These are phyloP conservation scores for Pterothamnion heteromorphum DNA, from an alignment of 31 red algal genomes.

Conservation along the genomic window DNA sequence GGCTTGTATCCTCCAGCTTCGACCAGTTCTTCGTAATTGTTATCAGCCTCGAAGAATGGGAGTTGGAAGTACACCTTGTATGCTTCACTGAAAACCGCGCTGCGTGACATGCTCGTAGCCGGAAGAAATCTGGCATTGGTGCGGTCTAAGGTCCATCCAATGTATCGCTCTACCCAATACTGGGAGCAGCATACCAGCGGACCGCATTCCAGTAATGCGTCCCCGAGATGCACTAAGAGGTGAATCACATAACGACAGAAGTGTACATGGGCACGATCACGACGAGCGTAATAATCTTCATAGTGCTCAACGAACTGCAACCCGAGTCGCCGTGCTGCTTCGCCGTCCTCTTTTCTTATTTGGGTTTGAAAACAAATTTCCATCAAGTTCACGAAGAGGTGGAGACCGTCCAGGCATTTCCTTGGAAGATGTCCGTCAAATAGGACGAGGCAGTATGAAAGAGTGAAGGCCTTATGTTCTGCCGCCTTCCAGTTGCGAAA, in stretches of 20 bases:
- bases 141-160: not conserved
- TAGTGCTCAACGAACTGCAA: not conserved
- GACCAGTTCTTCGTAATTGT: too few relatives aligned
- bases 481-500: conserved; percentile 17
- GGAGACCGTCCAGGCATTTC: not conserved
- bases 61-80: not conserved
- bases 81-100: not conserved
- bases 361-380: not conserved
- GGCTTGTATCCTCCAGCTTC: too few relatives aligned
- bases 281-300: not conserved
- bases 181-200: not conserved
- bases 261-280: not conserved
- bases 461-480: not conserved
- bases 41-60: too few relatives aligned
- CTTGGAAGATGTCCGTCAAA: not conserved
- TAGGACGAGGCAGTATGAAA: not conserved
- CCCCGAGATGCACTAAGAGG: not conserved
- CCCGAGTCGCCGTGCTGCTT: not conserved
- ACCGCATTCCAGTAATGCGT: not conserved
- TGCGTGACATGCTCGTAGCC: not conserved
- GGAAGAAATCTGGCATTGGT: not conserved
- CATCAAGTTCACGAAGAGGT: not conserved
- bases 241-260: not conserved
- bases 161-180: conserved; percentile 12
- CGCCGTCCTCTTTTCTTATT: not conserved